phyloP scores from a whole-genome alignment of 2,329 filamentous ascomycete species.

The Aspergillus ruber region DNA sequence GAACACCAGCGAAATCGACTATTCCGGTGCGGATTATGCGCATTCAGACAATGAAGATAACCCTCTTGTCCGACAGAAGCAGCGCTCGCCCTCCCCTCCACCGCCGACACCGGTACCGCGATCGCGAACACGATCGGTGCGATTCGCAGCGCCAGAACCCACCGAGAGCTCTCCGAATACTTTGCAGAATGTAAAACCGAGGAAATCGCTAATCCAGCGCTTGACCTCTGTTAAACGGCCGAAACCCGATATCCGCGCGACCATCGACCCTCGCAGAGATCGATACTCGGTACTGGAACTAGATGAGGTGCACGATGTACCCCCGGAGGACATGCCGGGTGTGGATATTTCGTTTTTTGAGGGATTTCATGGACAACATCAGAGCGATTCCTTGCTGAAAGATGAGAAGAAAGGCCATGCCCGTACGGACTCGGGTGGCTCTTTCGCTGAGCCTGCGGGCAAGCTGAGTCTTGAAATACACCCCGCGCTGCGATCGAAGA shows the following conservation, averaged over 20 bases:
- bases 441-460: neutral
- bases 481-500: slow-evolving; percentile 4
- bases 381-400: neutral
- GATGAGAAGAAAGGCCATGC: neutral
- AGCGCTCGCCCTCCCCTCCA: too few relatives aligned
- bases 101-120: too few relatives aligned
- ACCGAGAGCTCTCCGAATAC: neutral
- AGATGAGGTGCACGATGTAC: slow-evolving; percentile 6
- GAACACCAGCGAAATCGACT: neutral
- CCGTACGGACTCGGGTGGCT: neutral
- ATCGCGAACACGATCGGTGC: too few relatives aligned
- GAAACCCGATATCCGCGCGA: neutral
- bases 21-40: neutral
- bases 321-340: neutral
- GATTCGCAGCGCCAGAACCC: neutral
- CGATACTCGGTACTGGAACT: slow-evolving; percentile 6
- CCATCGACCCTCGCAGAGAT: slow-evolving; percentile 2
- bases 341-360: slow-evolving; percentile 17
- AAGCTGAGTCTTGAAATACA: neutral
- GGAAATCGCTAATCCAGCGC: slow-evolving; percentile 5
- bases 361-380: slow-evolving; percentile 1
- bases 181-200: neutral
- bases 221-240: slow-evolving; percentile 3
- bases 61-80: neutral
- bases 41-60: neutral